Evolutionary conservation across 495 filamentous ascomycete genomes (phyloP).

Genomic region (Neurospora cerealis): DNA sequence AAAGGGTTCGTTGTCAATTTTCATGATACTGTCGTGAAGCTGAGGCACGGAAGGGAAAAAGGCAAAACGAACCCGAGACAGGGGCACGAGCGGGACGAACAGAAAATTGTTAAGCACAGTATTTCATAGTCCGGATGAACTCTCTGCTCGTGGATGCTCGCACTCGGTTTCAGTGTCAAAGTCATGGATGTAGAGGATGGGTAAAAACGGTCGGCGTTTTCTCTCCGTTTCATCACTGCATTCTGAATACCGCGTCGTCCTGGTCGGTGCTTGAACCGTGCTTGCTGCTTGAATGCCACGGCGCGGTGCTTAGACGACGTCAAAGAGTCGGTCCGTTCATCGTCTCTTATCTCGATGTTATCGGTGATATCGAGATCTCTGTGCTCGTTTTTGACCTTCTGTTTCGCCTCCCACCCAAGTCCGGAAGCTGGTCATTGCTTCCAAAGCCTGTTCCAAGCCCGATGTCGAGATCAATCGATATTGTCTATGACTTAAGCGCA

Average conservation of each 20-base stretch:
- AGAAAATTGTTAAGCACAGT: neutral
- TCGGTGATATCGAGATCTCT: neutral
- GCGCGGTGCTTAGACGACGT: neutral
- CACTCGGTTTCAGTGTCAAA: neutral
- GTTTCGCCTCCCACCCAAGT: neutral
- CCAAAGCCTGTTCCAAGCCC: neutral
- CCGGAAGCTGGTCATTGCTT: neutral
- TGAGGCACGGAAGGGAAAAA: neutral
- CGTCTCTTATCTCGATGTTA: neutral
- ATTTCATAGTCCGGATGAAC: neutral
- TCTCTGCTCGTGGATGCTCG: neutral
- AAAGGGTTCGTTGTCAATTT: neutral
- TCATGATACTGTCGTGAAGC: neutral
- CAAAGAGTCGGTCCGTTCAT: neutral
- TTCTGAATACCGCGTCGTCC: neutral
- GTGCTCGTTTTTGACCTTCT: neutral
- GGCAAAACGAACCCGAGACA: neutral
- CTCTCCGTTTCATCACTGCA: neutral
- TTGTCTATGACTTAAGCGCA: neutral
- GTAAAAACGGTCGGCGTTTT: neutral
- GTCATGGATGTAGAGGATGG: neutral
- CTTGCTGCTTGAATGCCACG: neutral
- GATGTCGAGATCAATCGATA: neutral
- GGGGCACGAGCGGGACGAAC: neutral
- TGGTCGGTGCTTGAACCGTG: neutral